Evolutionary conservation across 1,284 basidiomycete genomes (phyloP), one percentile per base, ranked within the genome.

Genomic region (Sphagnurus paluster): DNA sequence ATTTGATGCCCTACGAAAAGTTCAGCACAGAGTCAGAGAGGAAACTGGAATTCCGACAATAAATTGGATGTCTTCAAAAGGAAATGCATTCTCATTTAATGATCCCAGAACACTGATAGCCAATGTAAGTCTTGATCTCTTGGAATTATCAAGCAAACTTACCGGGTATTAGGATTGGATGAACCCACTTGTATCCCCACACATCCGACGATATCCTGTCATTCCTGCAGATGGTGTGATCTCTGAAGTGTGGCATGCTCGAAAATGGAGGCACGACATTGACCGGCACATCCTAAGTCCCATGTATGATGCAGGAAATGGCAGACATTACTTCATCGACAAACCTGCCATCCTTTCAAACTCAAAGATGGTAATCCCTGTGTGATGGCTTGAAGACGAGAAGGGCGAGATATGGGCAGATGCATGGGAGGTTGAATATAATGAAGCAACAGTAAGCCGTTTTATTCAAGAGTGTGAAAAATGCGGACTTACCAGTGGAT

Each of bases 321-420:
- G 44, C 0, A 6, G 29, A 14, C 64, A 64, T 23, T 66, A 56
- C 33, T 66, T 57, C 28, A 60, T 66, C 25, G 56, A 66, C 45
- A 60, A 64, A 42, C 44, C 52, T 10, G 60, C 60, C 11, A 13
- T 14, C 13, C 40, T 58, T 3, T 52, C 49, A 13, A 40, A 51
- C 41, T 58, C 58, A 0, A 7, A 19, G 1, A 36, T 61, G 20
- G 49, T 62, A 10, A 57, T 66, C 20, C 62, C 60, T n/a, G 25
- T 48, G 28, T 28, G 35, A 11, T 48, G 46, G 46, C 25, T 48
- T 2, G 46, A 48, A 25, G 37, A 43, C 19, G 17, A 9, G 16
- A 16, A 29, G 25, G 36, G 36, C 11, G 37, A 19, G 14, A 25
- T 48, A 13, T 13, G 17, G 2, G 35, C 40, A 16, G 29, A 48